Conservation (phyloP, 2,329 filamentous ascomycete genomes). For the Aspergillus pseudoterreus region DNA sequence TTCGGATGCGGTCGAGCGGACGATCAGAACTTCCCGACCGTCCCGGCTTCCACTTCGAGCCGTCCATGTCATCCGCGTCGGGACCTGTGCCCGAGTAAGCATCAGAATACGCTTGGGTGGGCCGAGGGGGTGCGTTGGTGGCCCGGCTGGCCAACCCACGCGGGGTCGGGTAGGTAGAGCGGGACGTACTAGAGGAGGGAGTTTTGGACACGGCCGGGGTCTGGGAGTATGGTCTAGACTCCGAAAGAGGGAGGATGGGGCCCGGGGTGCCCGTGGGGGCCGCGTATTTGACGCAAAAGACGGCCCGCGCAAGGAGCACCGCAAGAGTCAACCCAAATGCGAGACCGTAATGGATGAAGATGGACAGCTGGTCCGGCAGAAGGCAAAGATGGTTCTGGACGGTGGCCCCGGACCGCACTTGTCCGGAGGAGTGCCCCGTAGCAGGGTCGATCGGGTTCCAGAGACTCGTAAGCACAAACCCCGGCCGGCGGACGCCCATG, state of each 20-base stretch:
- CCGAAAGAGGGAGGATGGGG: slow-evolving; percentile 28
- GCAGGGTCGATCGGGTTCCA: slow-evolving; percentile 79
- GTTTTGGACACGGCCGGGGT: slow-evolving; percentile 12
- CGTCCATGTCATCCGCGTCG: slow-evolving; percentile 16
- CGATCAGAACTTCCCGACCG: slow-evolving; percentile 12
- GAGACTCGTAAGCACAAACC: slow-evolving; percentile 81
- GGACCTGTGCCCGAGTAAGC: slow-evolving; percentile 23
- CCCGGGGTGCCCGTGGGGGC: slow-evolving; percentile 8
- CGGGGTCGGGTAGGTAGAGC: slow-evolving; percentile 25
- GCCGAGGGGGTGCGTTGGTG: slow-evolving; percentile 18
- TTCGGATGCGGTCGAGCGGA: slow-evolving; percentile 40
- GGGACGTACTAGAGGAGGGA: slow-evolving; percentile 31
- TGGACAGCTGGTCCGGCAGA: slow-evolving; percentile 79
- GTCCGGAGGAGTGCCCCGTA: slow-evolving; percentile 30
- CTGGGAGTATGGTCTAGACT: slow-evolving; percentile 22
- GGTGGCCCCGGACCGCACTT: slow-evolving; percentile 45
- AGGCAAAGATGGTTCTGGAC: slow-evolving; percentile 88
- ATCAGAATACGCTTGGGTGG: slow-evolving; percentile 16
- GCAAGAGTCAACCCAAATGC: slow-evolving; percentile 55
- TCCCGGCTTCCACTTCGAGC: slow-evolving; percentile 27
- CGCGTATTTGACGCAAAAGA: slow-evolving; percentile 25
- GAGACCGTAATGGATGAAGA: slow-evolving; percentile 73
- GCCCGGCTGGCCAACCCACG: slow-evolving; percentile 27
- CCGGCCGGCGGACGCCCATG: slow-evolving; percentile 87
- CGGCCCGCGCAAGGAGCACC: slow-evolving; percentile 45